Percentiles rank a stretch among this genome's conserved stretches.
phyloP scores from a whole-genome alignment of 164 flowering plant species.

The Aristolochia contorta region DNA sequence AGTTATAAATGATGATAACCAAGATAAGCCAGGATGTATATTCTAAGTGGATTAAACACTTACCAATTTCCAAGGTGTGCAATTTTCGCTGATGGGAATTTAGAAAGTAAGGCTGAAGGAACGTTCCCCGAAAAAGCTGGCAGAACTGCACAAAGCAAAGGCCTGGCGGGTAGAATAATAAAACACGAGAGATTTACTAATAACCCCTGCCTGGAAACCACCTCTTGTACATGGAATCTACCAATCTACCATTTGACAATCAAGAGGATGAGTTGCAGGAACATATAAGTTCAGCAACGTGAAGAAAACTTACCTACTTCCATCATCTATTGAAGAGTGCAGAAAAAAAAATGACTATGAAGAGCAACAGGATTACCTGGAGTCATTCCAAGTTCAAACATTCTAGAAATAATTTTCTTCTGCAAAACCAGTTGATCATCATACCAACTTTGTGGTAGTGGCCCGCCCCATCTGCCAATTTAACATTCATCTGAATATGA shows the following conservation, averaged over 20 bases:
- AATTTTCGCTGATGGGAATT: slow-evolving; percentile 63
- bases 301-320: neutral
- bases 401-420: slow-evolving; percentile 61
- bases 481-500: slow-evolving; percentile 1
- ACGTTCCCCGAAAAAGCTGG: slow-evolving; percentile 85
- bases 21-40: too few relatives aligned
- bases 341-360: neutral
- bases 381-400: slow-evolving; percentile 74
- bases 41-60: neutral
- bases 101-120: slow-evolving; percentile 48
- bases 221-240: too few relatives aligned
- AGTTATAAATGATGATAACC: too few relatives aligned
- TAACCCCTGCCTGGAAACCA: too few relatives aligned
- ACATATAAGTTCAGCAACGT: too few relatives aligned
- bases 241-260: too few relatives aligned
- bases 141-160: slow-evolving; percentile 33
- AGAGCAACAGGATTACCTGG: slow-evolving; percentile 40
- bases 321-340: neutral
- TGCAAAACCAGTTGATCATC: slow-evolving; percentile 57
- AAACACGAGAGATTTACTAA: too few relatives aligned
- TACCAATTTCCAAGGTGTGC: slow-evolving; percentile 69
- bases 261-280: too few relatives aligned
- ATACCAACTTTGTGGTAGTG: slow-evolving; percentile 69
- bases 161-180: too few relatives aligned
- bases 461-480: slow-evolving; percentile 72